Conservation (phyloP, 148 eudicot species). For the Rhododendron griersonianum region DNA sequence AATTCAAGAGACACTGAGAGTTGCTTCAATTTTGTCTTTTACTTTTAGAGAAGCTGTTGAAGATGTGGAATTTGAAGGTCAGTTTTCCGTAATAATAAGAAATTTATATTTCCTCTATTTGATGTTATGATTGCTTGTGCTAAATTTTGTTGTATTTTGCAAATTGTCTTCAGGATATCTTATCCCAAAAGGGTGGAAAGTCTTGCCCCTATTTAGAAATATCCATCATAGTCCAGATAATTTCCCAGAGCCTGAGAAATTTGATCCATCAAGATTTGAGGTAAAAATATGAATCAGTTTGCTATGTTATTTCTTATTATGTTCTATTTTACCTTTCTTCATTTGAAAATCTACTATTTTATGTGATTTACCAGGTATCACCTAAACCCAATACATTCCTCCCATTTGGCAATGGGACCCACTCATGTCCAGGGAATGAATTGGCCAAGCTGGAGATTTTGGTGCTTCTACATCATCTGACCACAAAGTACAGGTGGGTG, state of each 20-base stretch:
- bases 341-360: conserved; percentile 4
- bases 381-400: conserved; percentile 68
- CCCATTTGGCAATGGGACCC: conserved; percentile 80
- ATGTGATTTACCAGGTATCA: conserved; percentile 40
- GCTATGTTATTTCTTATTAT: not conserved
- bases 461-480: conserved; percentile 59
- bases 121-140: not conserved
- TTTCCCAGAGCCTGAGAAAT: conserved; percentile 62
- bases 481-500: conserved; percentile 67
- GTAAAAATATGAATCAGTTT: conserved; percentile 20
- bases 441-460: conserved; percentile 65
- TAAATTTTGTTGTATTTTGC: not conserved
- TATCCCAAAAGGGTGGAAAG: conserved; percentile 84
- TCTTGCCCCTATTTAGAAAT: conserved; percentile 65
- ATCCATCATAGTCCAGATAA: conserved; percentile 69
- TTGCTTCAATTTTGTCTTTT: conserved; percentile 87
- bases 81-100: not conserved
- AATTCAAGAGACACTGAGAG: conserved; percentile 85
- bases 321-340: not conserved
- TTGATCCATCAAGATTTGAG: conserved; percentile 86
- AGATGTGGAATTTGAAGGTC: conserved; percentile 94
- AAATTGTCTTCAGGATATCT: conserved; percentile 47
- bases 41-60: conserved; percentile 98
- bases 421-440: conserved; percentile 78
- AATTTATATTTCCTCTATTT: not conserved